Evolutionary conservation across 2,329 filamentous ascomycete species (phyloP).

Genomic region (Teratosphaeria pseudoeucalypti): DNA sequence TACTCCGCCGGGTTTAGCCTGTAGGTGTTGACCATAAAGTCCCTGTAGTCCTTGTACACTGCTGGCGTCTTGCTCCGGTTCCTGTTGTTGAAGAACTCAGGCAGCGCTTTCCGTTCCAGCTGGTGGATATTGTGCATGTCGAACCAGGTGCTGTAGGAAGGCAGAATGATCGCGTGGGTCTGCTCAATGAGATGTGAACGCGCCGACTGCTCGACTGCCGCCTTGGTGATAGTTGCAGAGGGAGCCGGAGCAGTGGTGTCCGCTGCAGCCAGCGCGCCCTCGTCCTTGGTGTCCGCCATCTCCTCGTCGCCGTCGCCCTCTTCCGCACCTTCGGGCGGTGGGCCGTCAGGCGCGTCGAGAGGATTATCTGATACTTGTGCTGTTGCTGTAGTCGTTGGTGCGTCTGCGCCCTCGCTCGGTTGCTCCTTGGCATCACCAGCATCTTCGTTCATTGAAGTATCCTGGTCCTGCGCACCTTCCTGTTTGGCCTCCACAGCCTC

Average conservation of each 20-base stretch:
- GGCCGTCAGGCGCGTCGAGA: slow-evolving; percentile 41
- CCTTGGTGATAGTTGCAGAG: slow-evolving; percentile 56
- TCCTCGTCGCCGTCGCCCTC: slow-evolving; percentile 25
- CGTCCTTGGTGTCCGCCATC: slow-evolving; percentile 52
- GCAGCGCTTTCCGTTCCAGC: slow-evolving; percentile 87
- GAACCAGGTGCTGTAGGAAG: slow-evolving; percentile 98
- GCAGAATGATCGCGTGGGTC: slow-evolving; percentile 89
- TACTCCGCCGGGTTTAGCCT: slow-evolving; percentile 92
- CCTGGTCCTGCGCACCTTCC: slow-evolving; percentile 15
- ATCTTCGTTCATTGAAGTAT: slow-evolving; percentile 27
- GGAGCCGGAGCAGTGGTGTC: slow-evolving; percentile 30
- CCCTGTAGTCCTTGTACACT: slow-evolving; percentile 97
- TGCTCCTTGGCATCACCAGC: slow-evolving; percentile 14
- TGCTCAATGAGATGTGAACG: slow-evolving; percentile 87
- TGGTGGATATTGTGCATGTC: slow-evolving; percentile 90
- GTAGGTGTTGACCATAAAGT: slow-evolving; percentile 99
- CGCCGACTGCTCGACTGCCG: slow-evolving; percentile 72
- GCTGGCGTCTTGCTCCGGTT: slow-evolving; percentile 97
- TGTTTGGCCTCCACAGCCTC: slow-evolving; percentile 21
- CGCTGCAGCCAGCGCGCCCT: slow-evolving; percentile 13
- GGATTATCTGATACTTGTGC: slow-evolving; percentile 27
- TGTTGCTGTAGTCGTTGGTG: slow-evolving; percentile 13
- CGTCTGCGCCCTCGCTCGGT: slow-evolving; percentile 17
- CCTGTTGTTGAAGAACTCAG: slow-evolving; percentile 96
- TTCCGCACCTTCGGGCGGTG: slow-evolving; percentile 33